Evolutionary conservation across 495 filamentous ascomycete species (phyloP).

Genomic region (Aspergillus wentii): DNA sequence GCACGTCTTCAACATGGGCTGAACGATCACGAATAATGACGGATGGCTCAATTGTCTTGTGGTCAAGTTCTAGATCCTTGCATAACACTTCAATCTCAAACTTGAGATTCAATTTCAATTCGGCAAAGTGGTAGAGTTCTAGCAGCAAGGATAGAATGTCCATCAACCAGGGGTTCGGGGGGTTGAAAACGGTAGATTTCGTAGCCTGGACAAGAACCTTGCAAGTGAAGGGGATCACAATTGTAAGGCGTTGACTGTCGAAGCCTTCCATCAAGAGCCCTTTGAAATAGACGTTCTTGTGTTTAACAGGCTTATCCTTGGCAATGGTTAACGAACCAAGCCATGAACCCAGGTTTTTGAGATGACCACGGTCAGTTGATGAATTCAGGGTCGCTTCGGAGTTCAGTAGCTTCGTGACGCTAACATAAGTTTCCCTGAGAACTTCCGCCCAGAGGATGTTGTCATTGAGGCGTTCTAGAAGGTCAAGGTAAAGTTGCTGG

Average conservation of each 20-base stretch:
- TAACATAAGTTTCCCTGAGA: constrained; percentile 86
- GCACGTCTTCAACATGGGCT: constrained; percentile 53
- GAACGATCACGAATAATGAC: constrained; percentile 71
- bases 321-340: constrained; percentile 91
- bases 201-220: constrained; percentile 82
- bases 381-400: constrained; percentile 77
- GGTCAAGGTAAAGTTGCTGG: constrained; percentile 84
- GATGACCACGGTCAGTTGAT: constrained; percentile 71
- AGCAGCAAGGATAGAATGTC: constrained; percentile 83
- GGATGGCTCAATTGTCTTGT: constrained; percentile 81
- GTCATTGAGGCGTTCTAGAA: constrained; percentile 78
- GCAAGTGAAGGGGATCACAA: constrained; percentile 95
- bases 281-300: constrained; percentile 95
- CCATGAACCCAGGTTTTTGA: constrained; percentile 92
- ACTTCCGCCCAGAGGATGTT: constrained; percentile 80
- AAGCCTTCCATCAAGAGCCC: constrained; percentile 89
- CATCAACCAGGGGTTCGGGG: constrained; percentile 96
- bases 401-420: constrained; percentile 79
- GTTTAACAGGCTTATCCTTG: constrained; percentile 91
- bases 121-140: constrained; percentile 88
- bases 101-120: constrained; percentile 89
- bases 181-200: constrained; percentile 84
- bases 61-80: constrained; percentile 81
- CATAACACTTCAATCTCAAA: constrained; percentile 98
- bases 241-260: constrained; percentile 79